phyloP scores from a whole-genome alignment of 2,329 filamentous ascomycete genomes.

The Cyanodermella asteris region DNA sequence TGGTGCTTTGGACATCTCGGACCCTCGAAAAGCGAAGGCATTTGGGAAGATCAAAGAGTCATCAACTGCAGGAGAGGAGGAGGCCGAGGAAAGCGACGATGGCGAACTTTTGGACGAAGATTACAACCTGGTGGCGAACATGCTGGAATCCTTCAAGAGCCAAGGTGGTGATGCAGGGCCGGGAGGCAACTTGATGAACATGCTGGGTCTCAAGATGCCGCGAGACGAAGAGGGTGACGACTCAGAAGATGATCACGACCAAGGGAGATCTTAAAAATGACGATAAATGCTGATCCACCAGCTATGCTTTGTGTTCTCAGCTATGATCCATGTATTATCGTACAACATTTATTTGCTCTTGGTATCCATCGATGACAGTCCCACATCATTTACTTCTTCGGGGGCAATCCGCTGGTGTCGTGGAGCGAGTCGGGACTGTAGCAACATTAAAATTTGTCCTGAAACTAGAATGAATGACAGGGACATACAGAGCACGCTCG shows the following conservation, averaged over 20 bases:
- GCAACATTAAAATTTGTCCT: no score
- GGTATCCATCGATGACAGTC: no score
- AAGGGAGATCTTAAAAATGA: no score
- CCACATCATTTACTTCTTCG: no score
- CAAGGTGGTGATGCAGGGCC: conserved; percentile 70
- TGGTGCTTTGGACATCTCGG: conserved; percentile 17
- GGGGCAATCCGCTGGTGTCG: no score
- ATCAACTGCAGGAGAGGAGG: conserved; percentile 25
- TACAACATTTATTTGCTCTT: no score
- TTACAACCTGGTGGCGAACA: conserved; percentile 70
- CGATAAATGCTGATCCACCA: no score
- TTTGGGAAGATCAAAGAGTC: conserved; percentile 5
- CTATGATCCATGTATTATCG: no score
- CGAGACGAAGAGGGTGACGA: conserved; percentile 54
- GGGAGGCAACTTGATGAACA: conserved; percentile 62
- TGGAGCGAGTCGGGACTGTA: no score
- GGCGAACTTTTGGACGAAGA: conserved; percentile 32
- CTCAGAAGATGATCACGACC: no score
- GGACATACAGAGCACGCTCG: conserved; percentile 1
- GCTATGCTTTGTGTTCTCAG: no score
- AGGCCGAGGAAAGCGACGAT: conserved; percentile 34
- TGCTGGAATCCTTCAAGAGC: conserved; percentile 80
- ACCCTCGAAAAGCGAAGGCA: conserved; percentile 13
- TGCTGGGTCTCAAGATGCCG: conserved; percentile 68
- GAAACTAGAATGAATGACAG: no score